Base-by-base conservation (phyloP, 352 stramenopile genomes). In the Pythium volutum region DNA sequence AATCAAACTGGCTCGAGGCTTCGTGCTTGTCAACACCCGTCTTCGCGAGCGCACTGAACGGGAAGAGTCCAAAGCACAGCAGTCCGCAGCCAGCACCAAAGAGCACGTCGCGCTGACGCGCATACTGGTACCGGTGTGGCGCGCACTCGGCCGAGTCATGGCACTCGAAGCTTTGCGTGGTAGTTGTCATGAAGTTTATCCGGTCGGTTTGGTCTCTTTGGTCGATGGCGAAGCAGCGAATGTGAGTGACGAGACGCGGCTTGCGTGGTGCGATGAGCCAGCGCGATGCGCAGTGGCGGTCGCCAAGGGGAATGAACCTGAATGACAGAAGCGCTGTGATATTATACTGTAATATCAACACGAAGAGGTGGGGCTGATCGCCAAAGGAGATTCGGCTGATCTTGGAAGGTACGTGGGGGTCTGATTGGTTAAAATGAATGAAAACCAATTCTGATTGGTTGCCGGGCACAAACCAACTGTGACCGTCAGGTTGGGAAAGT, bases 61-160 rank as follows among this genome's bases (percentile, higher is more conserved):
- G 67, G 38, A 74, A 71, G 22, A 71, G 54, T 0, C 68, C 68
- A 26, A 72, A 59, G 59, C 68, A 67, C 20, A 72, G 59, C 39
- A 75, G 56, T 0, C 64, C 68, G 20, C 68, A 70, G 36, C 68
- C 64, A 18, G 59, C 48, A n/a, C 55, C 59, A 42, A 70, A 75
- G 39, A 75, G 64, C 59, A 72, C 68, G 34, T 72, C 64, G 26
- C 68, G 68, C 25, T 64, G 56, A 23, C 56, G 47, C 27, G 64
- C 45, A 0, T 64, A 27, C 4, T 48, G n/a, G 18, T 64, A 27
- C 4, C 39, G n/a, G 18, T 11, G 26, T 47, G 46, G 7, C 25
- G 25, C 14, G 26, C 46, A 52, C 25, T 25, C 25, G 6, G 25
- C 10, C 26, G 46, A 22, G 7, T 50, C 43, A 1, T 50, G 43